phyloP scores from a whole-genome alignment of 257 asterid genomes.

The Nyctanthes arbortristis region DNA sequence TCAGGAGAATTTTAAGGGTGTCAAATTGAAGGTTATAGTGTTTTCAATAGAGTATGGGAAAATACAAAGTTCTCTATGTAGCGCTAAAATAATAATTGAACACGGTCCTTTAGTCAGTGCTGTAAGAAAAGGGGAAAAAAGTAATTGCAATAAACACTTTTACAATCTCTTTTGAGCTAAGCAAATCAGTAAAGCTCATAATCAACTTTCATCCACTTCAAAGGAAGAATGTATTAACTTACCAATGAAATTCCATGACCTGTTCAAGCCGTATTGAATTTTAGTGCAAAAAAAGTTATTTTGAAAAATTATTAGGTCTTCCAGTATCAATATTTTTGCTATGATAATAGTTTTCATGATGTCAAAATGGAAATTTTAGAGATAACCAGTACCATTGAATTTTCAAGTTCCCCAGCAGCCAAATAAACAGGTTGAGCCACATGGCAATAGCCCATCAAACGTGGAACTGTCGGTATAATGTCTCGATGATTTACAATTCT shows the following conservation, averaged over 20 bases:
- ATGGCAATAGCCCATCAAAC: conserved; percentile 98
- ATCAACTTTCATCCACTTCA: not conserved
- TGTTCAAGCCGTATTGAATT: not conserved
- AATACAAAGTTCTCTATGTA: not conserved
- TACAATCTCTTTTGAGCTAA: conserved; percentile 7
- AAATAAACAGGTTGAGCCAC: conserved; percentile 96
- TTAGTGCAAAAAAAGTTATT: not conserved
- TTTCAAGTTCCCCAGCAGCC: conserved; percentile 56
- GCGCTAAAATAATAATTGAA: not conserved
- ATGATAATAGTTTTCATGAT: not conserved
- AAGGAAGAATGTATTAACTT: not conserved
- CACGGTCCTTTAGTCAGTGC: not conserved
- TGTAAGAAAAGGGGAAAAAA: not conserved
- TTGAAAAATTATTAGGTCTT: not conserved
- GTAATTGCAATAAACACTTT: not conserved
- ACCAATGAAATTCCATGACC: not conserved
- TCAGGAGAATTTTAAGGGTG: not conserved
- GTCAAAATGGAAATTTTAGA: not conserved
- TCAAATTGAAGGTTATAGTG: not conserved
- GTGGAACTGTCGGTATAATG: conserved; percentile 98
- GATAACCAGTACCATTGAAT: conserved; percentile 41
- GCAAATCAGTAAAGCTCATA: not conserved
- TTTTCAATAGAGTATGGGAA: not conserved
- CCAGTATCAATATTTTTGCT: not conserved
- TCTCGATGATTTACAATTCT: conserved; percentile 94